Base-by-base conservation (phyloP, 352 stramenopile species). In the Globisporangium nunn region DNA sequence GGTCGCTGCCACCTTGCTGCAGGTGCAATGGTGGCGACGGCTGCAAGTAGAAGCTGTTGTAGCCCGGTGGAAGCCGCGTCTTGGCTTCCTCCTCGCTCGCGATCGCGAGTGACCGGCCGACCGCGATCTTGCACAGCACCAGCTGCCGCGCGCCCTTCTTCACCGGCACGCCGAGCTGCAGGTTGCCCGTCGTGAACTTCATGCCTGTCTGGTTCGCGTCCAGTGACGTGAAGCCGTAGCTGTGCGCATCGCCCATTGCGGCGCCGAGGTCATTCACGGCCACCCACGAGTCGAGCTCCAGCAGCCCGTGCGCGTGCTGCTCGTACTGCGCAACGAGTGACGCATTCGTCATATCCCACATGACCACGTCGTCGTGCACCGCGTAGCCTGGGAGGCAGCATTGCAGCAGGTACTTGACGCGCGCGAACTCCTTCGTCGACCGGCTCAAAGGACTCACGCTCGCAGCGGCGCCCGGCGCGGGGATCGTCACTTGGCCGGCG, bases 271-370 rank as follows among this genome's bases (percentile, higher is more conserved):
- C 72, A 49, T 89, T 77, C 0, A 89, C 75, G 11, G 78, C 66
- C 6, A 91, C 78, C 81, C 81, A 91, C 3, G 79, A 89, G 31
- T 91, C 79, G 29, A 91, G 67, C 53, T 89, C 72, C 6, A 93
- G 59, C 2, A 93, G 37, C 0, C 80, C 81, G 0, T 52, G 56
- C 0, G 68, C 64, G 14, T 75, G 66, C 6, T 78, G 65, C 23
- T 84, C 78, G 58, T 88, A 91, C 49, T 91, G 74, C 1, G 62
- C 64, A 0, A 81, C 54, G 0, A 90, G 64, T 8, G 63, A 67
- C 44, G 78, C 72, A 51, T 86, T 90, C 23, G 68, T 71, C 73
- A 93, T 84, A 64, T 91, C 83, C 69, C 73, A 87, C 52, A 91
- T 80, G 41, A 72, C 56, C 37, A 93, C 61, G 28, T 78, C 71